phyloP scores from a whole-genome alignment of 2,329 filamentous ascomycete species.

The Mollisiaceae sp. region DNA sequence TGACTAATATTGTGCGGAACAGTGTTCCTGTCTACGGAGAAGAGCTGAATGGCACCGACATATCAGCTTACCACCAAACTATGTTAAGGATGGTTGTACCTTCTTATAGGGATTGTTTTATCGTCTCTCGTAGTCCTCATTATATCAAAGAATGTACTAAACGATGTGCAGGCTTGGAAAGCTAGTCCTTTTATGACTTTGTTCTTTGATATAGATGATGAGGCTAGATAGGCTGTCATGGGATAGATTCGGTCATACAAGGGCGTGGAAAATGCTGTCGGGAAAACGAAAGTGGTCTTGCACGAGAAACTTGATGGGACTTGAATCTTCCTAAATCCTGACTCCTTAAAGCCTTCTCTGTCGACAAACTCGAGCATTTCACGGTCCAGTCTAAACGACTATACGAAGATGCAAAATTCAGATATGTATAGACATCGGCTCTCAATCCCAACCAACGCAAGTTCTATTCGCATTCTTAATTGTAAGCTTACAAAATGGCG shows the following conservation, averaged over 20 bases:
- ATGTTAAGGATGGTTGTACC: neutral
- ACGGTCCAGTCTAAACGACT: too few species aligned
- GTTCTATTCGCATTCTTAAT: neutral
- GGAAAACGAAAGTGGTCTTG: neutral
- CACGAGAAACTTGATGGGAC: neutral
- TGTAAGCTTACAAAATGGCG: slow-evolving; percentile 31
- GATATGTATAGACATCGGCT: neutral
- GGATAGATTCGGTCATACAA: neutral
- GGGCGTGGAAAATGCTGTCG: neutral
- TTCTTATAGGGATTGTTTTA: neutral
- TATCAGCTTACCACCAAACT: neutral
- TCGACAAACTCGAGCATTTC: neutral
- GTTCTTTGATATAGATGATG: neutral
- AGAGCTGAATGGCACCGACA: neutral
- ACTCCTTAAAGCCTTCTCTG: neutral
- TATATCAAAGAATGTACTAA: neutral
- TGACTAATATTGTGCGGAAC: slow-evolving; percentile 1
- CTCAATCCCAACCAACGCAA: neutral
- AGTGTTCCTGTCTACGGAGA: neutral
- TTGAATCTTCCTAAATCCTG: neutral
- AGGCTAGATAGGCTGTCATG: neutral
- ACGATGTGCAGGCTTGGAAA: neutral
- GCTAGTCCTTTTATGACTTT: neutral
- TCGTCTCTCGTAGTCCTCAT: neutral
- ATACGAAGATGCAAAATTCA: neutral